Percentiles rank a stretch among this genome's conserved stretches.
phyloP scores from a whole-genome alignment of 179 eudicot genomes.

The Gypsophila paniculata region DNA sequence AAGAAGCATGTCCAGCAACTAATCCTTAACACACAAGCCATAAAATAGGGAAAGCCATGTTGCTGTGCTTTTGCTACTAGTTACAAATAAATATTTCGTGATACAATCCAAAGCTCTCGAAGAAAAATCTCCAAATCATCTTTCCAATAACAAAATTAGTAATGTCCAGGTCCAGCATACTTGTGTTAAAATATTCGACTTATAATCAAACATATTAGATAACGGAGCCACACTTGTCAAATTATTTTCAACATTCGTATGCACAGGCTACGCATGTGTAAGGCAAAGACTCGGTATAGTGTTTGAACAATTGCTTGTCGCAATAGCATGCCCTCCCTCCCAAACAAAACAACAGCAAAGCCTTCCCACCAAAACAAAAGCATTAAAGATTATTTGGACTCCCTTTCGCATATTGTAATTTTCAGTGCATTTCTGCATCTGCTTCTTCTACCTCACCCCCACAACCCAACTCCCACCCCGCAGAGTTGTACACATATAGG shows the following conservation, averaged over 20 bases:
- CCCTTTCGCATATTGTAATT: no score
- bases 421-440: no score
- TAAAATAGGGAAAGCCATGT: background rate
- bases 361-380: no score
- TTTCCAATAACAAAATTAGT: background rate
- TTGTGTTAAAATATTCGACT: background rate
- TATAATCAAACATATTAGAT: background rate
- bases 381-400: no score
- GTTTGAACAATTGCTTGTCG: no score
- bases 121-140: background rate
- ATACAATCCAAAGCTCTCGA: background rate
- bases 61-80: background rate
- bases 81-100: background rate
- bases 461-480: no score
- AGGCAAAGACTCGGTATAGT: no score
- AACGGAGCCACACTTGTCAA: background rate
- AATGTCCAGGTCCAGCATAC: background rate
- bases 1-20: slow-evolving; percentile 9
- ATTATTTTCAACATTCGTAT: background rate
- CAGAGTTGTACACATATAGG: no score
- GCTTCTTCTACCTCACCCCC: no score
- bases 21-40: slow-evolving; percentile 9
- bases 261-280: background rate
- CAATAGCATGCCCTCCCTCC: no score
- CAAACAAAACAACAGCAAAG: no score